Evolutionary conservation across 805 yeast species (phyloP).

Genomic region (Yarrowia sp.): DNA sequence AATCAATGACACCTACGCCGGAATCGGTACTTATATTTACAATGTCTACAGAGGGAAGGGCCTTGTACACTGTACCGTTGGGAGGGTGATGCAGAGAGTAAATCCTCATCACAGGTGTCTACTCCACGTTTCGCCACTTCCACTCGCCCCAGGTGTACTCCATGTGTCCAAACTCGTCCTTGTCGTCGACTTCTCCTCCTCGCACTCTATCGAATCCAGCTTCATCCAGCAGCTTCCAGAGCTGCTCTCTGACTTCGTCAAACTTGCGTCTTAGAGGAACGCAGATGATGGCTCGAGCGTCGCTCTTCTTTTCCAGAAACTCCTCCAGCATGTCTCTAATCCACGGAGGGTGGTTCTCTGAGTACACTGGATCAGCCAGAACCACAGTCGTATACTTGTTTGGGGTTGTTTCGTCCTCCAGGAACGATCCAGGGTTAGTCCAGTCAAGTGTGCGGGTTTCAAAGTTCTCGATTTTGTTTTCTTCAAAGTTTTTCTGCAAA

Average conservation of each 20-base stretch:
- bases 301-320: conserved; percentile 52
- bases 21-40: conserved; percentile 24
- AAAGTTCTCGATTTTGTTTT: conserved; percentile 54
- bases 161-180: conserved; percentile 85
- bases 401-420: conserved; percentile 44
- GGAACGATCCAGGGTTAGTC: conserved; percentile 60
- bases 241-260: conserved; percentile 64
- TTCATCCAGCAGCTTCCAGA: conserved; percentile 63
- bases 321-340: conserved; percentile 64
- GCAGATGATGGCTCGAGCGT: conserved; percentile 66
- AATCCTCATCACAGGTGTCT: no score
- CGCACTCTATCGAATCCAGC: conserved; percentile 49
- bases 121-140: conserved; percentile 1
- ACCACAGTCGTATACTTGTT: conserved; percentile 64
- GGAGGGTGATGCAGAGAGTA: background rate
- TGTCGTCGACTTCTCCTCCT: conserved; percentile 64
- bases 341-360: conserved; percentile 79
- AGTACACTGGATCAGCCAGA: conserved; percentile 88
- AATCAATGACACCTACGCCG: conserved; percentile 25
- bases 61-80: background rate
- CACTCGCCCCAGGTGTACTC: conserved; percentile 51
- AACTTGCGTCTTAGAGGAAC: conserved; percentile 76
- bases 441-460: conserved; percentile 73
- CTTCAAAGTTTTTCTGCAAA: conserved; percentile 61
- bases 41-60: background rate